Evolutionary conservation across 495 filamentous ascomycete species (phyloP), one percentile per base, ranked within the genome.

Genomic region (Xylaria castorea): DNA sequence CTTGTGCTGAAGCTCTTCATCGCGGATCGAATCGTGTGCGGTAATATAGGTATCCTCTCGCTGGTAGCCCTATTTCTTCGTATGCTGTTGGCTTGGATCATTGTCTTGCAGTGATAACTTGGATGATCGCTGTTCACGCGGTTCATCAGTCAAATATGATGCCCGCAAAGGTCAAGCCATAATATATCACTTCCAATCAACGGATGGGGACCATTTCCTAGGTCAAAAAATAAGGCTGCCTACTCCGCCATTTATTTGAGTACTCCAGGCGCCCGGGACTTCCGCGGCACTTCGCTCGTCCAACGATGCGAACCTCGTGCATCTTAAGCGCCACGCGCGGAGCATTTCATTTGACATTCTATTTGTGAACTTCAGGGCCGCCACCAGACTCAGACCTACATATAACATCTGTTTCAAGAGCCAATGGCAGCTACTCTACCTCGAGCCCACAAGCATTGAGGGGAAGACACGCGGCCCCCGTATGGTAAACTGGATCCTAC

Each of bases 1-100:
- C 73, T 73, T 30, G 78, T 84, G 7, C 48, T 81, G 66, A 79
- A 74, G 64, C 58, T 83, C 34, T 79, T 86, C 44, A 55, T 84
- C 5, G 80, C 81, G 11, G 82, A 83, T 42, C 76, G 74, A 61
- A 67, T 83, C 36, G 76, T 80, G 18, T 69, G 81, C 27, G 77
- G 81, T 14, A 72, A 66, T 6, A 71, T 80, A 12, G 66, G 74
- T 53, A 62, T 83, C 36, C 69, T 83, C 18, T 73, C 77, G 51
- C 64, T 70, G 5, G 71, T 79, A 66, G 68, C 67, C n/a, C 61
- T 81, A 4, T 14, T 77, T 30, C n/a, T 81, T 22, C 76, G 75
- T 46, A 62, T 74, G 9, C 64, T 72, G 22, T 38, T 83, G 22
- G 80, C 73, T 9, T 83, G 82, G 82, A 34, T 64, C 22, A 46